Percentiles rank a stretch among this genome's conserved stretches.
Conservation (phyloP, 495 filamentous ascomycete genomes). For the Penicillium diatomitis region DNA sequence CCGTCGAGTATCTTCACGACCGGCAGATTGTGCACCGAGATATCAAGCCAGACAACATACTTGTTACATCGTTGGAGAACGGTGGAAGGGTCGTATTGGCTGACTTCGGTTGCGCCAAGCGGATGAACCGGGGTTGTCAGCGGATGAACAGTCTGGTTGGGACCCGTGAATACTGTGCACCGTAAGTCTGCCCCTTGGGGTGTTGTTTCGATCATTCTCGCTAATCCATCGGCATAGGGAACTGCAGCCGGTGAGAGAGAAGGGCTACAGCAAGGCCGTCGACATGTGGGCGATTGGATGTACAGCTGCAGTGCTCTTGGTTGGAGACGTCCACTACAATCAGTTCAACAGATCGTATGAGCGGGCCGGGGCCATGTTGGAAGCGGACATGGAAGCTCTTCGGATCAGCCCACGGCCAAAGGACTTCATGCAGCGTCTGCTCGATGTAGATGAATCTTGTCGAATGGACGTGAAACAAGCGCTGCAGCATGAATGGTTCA, state of each 20-base stretch:
- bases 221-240: conserved; percentile 33
- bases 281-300: conserved; percentile 58
- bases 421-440: conserved; percentile 45
- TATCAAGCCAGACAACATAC: conserved; percentile 63
- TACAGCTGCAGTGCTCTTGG: conserved; percentile 43
- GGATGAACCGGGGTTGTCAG: conserved; percentile 20
- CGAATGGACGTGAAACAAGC: conserved; percentile 49
- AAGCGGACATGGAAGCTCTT: conserved; percentile 24
- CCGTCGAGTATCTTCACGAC: conserved; percentile 50
- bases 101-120: conserved; percentile 61
- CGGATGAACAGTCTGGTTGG: conserved; percentile 57
- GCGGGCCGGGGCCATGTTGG: conserved; percentile 12
- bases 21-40: conserved; percentile 53
- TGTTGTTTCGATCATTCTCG: neutral
- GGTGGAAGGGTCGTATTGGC: conserved; percentile 55
- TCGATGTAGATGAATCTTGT: conserved; percentile 39
- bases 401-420: conserved; percentile 31
- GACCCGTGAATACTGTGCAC: conserved; percentile 57
- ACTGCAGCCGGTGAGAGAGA: conserved; percentile 17
- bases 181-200: conserved; percentile 44
- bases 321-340: conserved; percentile 34
- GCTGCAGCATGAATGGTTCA: conserved; percentile 53
- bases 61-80: conserved; percentile 44
- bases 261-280: conserved; percentile 50
- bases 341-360: conserved; percentile 16